A percentile compares a stretch with the other conserved stretches of the same genome.
Conservation (phyloP, 2,329 filamentous ascomycete species). For the Aureobasidium sp. region DNA sequence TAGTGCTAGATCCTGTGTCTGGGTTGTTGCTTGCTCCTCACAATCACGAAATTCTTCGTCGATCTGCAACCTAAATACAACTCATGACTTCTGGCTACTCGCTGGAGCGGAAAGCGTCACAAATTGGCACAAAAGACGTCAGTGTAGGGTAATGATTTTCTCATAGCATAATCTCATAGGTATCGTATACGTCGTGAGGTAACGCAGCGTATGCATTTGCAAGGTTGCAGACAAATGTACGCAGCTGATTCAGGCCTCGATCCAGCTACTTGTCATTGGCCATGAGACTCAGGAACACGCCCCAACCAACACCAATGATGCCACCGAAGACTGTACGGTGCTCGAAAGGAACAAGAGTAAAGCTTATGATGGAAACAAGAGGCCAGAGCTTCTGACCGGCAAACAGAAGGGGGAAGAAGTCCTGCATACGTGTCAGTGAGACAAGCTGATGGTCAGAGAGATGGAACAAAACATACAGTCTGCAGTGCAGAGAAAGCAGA, state of each 20-base stretch:
- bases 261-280: conserved; percentile 12
- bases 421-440: conserved; percentile 28
- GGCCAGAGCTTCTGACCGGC: conserved; percentile 73
- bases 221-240: background rate
- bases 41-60: background rate
- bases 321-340: conserved; percentile 64
- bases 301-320: conserved; percentile 66
- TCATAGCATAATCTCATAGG: background rate
- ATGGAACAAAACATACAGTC: background rate
- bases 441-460: background rate
- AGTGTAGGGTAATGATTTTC: background rate
- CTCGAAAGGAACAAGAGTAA: conserved; percentile 64
- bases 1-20: background rate
- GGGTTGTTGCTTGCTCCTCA: background rate
- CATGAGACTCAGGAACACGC: conserved; percentile 62
- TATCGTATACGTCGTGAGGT: background rate
- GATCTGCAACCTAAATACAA: background rate
- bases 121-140: no score
- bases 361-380: conserved; percentile 61
- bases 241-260: background rate
- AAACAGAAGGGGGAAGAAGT: conserved; percentile 46
- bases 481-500: conserved; percentile 8
- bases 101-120: no score
- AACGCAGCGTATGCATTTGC: background rate
- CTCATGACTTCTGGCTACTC: background rate